These are phyloP conservation scores for Daldinia sp. DNA, from an alignment of 2,329 filamentous ascomycete species.

Conservation along the genomic window DNA sequence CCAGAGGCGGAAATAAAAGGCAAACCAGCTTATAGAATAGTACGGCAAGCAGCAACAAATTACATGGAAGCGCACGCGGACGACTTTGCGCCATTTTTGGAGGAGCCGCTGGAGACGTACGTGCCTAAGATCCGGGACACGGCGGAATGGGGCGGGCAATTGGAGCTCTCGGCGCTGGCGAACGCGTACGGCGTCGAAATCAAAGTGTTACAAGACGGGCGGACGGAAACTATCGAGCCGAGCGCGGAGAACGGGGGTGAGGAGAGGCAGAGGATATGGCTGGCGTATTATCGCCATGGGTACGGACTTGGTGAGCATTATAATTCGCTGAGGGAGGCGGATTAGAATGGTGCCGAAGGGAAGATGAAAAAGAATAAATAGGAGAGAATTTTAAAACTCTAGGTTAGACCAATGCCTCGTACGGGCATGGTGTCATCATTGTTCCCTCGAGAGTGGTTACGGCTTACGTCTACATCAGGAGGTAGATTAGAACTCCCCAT, in stretches of 20 bases:
- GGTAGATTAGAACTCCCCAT: background rate
- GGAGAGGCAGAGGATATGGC: conserved; percentile 73
- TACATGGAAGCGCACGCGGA: conserved; percentile 79
- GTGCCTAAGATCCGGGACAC: conserved; percentile 81
- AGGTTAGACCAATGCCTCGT: background rate
- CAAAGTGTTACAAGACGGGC: conserved; percentile 84
- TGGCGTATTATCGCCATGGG: conserved; percentile 94
- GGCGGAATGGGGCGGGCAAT: conserved; percentile 94
- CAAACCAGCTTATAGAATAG: conserved; percentile 66
- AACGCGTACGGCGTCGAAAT: conserved; percentile 82
- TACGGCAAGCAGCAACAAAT: conserved; percentile 75
- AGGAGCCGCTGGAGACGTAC: conserved; percentile 79
- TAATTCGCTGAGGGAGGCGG: conserved; percentile 73
- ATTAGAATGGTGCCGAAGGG: background rate
- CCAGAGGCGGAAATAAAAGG: conserved; percentile 39
- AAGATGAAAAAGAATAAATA: background rate
- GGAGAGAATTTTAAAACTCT: background rate
- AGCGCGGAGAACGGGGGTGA: conserved; percentile 53
- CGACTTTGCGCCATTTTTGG: conserved; percentile 87
- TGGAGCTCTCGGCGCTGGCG: conserved; percentile 87
- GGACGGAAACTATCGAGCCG: conserved; percentile 77
- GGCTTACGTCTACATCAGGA: background rate
- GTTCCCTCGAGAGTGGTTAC: background rate
- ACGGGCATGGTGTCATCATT: background rate
- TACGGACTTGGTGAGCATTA: conserved; percentile 98